phyloP scores from a whole-genome alignment of 306 rosid species.

The Medicago lupulina region DNA sequence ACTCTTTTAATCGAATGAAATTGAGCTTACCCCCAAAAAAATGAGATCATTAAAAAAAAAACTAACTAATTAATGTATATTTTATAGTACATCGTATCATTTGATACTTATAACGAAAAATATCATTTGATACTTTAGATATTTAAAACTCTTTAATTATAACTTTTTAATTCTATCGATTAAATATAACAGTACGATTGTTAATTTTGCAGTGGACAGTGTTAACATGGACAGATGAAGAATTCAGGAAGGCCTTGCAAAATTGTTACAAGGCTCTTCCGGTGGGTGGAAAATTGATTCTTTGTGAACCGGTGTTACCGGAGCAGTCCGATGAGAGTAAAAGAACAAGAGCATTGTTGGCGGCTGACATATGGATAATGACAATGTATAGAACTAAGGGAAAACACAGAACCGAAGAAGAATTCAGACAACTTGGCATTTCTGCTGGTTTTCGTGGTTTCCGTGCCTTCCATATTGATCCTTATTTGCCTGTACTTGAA shows the following conservation, averaged over 20 bases:
- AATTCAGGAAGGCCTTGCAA: slow-evolving; percentile 59
- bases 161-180: too few relatives aligned
- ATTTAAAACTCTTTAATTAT: too few relatives aligned
- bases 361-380: slow-evolving; percentile 74
- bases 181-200: too few relatives aligned
- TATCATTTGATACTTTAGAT: too few relatives aligned
- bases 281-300: slow-evolving; percentile 68
- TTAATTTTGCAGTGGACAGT: slow-evolving; percentile 63
- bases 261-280: slow-evolving; percentile 75
- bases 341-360: slow-evolving; percentile 63
- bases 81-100: too few relatives aligned
- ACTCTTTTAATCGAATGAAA: too few relatives aligned
- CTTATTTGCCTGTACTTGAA: slow-evolving; percentile 63
- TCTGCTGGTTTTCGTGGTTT: slow-evolving; percentile 60
- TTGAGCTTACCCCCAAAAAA: too few relatives aligned
- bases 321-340: slow-evolving; percentile 67
- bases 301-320: slow-evolving; percentile 74
- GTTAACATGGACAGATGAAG: slow-evolving; percentile 72
- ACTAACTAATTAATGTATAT: too few relatives aligned
- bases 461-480: slow-evolving; percentile 59
- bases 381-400: slow-evolving; percentile 71
- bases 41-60: too few relatives aligned
- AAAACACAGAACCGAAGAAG: slow-evolving; percentile 70
- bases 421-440: slow-evolving; percentile 56
- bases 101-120: too few relatives aligned